These are phyloP conservation scores for Stephanodiscus minutulus DNA, from an alignment of 108 stramenopile genomes.

Conservation along the genomic window DNA sequence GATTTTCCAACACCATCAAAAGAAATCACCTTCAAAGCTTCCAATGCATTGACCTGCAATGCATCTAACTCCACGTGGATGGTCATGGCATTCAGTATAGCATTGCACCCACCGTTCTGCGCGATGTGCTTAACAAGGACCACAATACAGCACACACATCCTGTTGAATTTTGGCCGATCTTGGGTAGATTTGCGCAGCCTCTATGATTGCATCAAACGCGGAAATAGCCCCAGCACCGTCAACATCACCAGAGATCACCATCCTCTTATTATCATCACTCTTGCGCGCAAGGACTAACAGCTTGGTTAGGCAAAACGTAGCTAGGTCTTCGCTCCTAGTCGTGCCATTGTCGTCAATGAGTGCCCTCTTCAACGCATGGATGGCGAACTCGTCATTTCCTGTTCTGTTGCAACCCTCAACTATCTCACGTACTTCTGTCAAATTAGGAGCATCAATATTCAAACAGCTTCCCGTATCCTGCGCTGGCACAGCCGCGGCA, in stretches of 20 bases:
- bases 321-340: slow-evolving; percentile 26
- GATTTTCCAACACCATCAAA: slow-evolving; percentile 28
- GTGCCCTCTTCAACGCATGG: slow-evolving; percentile 19
- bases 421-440: slow-evolving; percentile 18
- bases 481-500: slow-evolving; percentile 24
- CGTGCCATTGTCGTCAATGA: slow-evolving; percentile 25
- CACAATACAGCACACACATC: slow-evolving; percentile 37
- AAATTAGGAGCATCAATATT: slow-evolving; percentile 15
- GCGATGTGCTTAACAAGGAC: slow-evolving; percentile 36
- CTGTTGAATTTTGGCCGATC: slow-evolving; percentile 29
- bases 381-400: slow-evolving; percentile 30
- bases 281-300: slow-evolving; percentile 38
- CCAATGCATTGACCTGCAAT: slow-evolving; percentile 36
- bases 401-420: slow-evolving; percentile 9
- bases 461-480: slow-evolving; percentile 7
- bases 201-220: slow-evolving; percentile 45
- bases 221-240: background rate
- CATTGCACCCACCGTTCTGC: slow-evolving; percentile 35
- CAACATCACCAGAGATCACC: slow-evolving; percentile 23
- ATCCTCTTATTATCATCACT: slow-evolving; percentile 33
- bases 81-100: slow-evolving; percentile 31
- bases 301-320: slow-evolving; percentile 31
- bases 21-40: slow-evolving; percentile 39
- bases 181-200: slow-evolving; percentile 46
- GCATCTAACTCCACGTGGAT: slow-evolving; percentile 14